Evolutionary conservation across 2,329 filamentous ascomycete species (phyloP).

Genomic region (Fusarium tuaranense): DNA sequence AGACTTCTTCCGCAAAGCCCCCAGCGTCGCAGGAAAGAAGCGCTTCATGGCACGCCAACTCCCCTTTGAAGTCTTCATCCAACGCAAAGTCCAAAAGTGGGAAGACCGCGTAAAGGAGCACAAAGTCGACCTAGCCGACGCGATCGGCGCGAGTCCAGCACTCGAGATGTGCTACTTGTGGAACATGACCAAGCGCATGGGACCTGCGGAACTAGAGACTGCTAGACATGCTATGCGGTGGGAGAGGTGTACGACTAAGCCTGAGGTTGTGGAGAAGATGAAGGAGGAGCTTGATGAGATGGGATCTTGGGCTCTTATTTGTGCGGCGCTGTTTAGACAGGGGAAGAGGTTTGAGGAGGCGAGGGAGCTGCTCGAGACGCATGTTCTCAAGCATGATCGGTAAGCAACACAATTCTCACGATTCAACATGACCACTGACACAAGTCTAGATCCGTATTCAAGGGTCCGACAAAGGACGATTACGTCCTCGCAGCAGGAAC

Average conservation of each 20-base stretch:
- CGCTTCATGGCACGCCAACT: slow-evolving; percentile 89
- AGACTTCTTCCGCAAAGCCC: slow-evolving; percentile 77
- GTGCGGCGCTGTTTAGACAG: slow-evolving; percentile 74
- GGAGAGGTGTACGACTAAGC: slow-evolving; percentile 67
- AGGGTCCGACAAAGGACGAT: slow-evolving; percentile 73
- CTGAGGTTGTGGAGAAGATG: slow-evolving; percentile 57
- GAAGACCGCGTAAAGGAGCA: slow-evolving; percentile 78
- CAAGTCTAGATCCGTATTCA: slow-evolving; percentile 61
- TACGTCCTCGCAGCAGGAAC: slow-evolving; percentile 80
- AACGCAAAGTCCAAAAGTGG: slow-evolving; percentile 90
- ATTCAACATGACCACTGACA: slow-evolving; percentile 3
- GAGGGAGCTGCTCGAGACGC: slow-evolving; percentile 69
- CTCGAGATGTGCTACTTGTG: slow-evolving; percentile 96
- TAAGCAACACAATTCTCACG: slow-evolving; percentile 45
- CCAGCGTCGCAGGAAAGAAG: slow-evolving; percentile 83
- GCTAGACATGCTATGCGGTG: slow-evolving; percentile 74
- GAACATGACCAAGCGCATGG: slow-evolving; percentile 90
- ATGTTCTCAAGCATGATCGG: slow-evolving; percentile 75
- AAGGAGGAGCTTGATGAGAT: slow-evolving; percentile 68
- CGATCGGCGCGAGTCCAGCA: slow-evolving; percentile 81
- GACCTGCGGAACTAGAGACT: slow-evolving; percentile 69
- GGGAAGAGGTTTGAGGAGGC: slow-evolving; percentile 74
- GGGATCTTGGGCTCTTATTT: slow-evolving; percentile 74
- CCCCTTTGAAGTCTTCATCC: slow-evolving; percentile 88
- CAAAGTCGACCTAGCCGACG: slow-evolving; percentile 79